Base-by-base conservation (phyloP, 768 basidiomycete species). In the Phaeotremella skinneri region DNA sequence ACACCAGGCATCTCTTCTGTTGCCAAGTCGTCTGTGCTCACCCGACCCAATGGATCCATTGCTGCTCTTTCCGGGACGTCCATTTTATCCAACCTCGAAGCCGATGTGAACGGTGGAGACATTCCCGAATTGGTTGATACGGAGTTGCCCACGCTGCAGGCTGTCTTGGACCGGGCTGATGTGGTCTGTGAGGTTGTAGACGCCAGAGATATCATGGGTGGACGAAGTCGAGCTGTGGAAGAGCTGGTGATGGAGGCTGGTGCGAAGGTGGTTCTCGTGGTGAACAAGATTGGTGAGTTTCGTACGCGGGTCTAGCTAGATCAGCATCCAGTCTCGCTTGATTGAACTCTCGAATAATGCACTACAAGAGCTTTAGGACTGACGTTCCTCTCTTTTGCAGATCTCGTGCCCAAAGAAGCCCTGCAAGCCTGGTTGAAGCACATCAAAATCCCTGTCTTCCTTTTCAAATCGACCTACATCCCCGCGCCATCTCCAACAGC, bases 211-310 rank as follows among this genome's bases (percentile, higher is more conserved):
- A 91, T 92, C 11, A 73, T 83, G 11, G 80, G 87, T 20, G 85
- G 83, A 71, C 81, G 90, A 51, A 89, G 87, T 67, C 72, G 74
- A 30, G 81, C 82, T 58, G 56, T 90, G 50, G 89, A 92, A 72
- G 77, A 81, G 21, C 74, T 86, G 49, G 76, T 78, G 51, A 75
- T 76, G 32, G 79, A 79, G 43, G 79, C 73, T 43, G 74, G 60
- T 39, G 82, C 75, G 59, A 82, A 82, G 68, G 67, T 87, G 13
- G 66, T 87, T 20, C 76, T 91, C n/a, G 80, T 93, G 17, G 75
- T 96, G 54, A 93, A 88, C 76, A 96, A 96, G 80, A 87, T 87
- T 64, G 91, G 91, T 90, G 66, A 57, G 86, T 81, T 30, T 21
- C n/a, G 4, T 14, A 34, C 2, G 13, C 7, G 49, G n/a, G n/a